phyloP scores from a whole-genome alignment of 345 rosid genomes.

The Euphorbia peplus region DNA sequence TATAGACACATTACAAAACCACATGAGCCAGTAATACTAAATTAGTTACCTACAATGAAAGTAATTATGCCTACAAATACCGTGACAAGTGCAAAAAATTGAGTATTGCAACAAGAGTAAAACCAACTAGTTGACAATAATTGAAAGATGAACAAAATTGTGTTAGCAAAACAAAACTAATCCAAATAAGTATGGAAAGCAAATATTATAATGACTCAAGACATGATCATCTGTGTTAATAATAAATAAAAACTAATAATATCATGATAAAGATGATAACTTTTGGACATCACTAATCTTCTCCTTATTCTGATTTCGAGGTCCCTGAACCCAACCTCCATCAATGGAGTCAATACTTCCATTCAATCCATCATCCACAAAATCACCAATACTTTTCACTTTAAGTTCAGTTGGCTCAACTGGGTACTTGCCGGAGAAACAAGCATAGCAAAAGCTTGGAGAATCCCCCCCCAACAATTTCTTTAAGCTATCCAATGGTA shows the following conservation, averaged over 20 bases:
- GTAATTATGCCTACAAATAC: too few species aligned
- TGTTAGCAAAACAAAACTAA: conserved; percentile 10
- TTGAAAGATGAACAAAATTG: conserved; percentile 19
- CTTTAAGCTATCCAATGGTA: conserved; percentile 61
- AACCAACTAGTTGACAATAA: neutral
- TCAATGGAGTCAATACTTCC: conserved; percentile 66
- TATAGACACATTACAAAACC: too few species aligned
- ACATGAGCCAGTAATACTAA: too few species aligned
- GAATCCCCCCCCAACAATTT: conserved; percentile 51
- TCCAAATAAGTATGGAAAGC: neutral
- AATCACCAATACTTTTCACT: conserved; percentile 85
- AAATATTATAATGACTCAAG: conserved; percentile 5
- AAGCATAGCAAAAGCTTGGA: conserved; percentile 72
- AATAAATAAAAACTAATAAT: neutral
- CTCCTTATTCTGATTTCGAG: conserved; percentile 21
- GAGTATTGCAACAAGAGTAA: neutral
- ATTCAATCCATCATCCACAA: conserved; percentile 75
- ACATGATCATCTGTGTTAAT: neutral
- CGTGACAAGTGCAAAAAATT: too few species aligned
- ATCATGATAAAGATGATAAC: conserved; percentile 22
- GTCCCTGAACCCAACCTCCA: conserved; percentile 73
- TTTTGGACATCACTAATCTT: conserved; percentile 12
- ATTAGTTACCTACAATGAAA: too few species aligned
- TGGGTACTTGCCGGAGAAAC: conserved; percentile 87
- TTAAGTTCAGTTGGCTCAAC: conserved; percentile 67